These are phyloP conservation scores for Buxus sempervirens DNA, from an alignment of 164 flowering plant species.

Conservation along the genomic window DNA sequence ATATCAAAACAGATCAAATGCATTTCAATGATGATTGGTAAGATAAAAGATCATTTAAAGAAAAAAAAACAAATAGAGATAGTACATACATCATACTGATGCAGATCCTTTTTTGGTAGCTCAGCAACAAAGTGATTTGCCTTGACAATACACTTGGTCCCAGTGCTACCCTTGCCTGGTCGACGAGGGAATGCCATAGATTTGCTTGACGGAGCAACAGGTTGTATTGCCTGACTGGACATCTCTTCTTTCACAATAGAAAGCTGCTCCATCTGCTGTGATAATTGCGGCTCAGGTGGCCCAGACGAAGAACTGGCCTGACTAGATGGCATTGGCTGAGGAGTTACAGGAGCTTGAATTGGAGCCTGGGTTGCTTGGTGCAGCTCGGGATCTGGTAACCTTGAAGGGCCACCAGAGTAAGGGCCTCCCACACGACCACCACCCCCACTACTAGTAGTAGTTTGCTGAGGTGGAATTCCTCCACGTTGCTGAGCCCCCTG, in stretches of 20 bases:
- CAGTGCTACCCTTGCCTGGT: slow-evolving; percentile 70
- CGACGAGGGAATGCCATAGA: slow-evolving; percentile 65
- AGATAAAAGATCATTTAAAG: neutral
- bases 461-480: slow-evolving; percentile 41
- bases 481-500: slow-evolving; percentile 33
- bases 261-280: slow-evolving; percentile 43
- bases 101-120: slow-evolving; percentile 74
- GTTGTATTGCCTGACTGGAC: slow-evolving; percentile 36
- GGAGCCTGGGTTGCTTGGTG: slow-evolving; percentile 68
- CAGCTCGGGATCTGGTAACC: slow-evolving; percentile 71
- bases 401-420: slow-evolving; percentile 36
- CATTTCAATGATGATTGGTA: neutral
- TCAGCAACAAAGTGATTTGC: slow-evolving; percentile 87
- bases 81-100: slow-evolving; percentile 75
- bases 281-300: slow-evolving; percentile 27
- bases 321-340: slow-evolving; percentile 32
- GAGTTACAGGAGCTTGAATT: slow-evolving; percentile 32
- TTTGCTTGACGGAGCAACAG: slow-evolving; percentile 47
- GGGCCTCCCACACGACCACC: slow-evolving; percentile 39
- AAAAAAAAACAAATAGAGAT: neutral
- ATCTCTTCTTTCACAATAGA: slow-evolving; percentile 32
- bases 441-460: slow-evolving; percentile 14
- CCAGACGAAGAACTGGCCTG: slow-evolving; percentile 49
- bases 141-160: slow-evolving; percentile 63
- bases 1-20: neutral